A percentile compares a stretch with the other conserved stretches of the same genome.
These are phyloP conservation scores for Leccinum solheimii DNA, from an alignment of 1,284 basidiomycete genomes.

Conservation along the genomic window DNA sequence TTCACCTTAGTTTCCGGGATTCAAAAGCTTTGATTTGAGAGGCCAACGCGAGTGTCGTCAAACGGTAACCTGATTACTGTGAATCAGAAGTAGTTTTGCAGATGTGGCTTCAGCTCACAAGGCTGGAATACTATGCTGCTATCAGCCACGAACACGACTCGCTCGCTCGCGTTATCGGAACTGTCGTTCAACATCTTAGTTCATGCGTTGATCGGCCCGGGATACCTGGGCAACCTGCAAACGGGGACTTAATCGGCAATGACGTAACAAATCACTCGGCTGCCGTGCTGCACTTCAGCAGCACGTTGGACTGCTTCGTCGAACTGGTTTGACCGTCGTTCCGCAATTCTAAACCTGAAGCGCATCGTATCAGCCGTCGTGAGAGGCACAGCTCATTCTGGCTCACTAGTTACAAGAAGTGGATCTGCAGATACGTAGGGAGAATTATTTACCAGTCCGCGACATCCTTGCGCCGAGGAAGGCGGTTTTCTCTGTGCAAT, in stretches of 20 bases:
- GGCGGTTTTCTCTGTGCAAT: background rate
- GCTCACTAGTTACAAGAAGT: background rate
- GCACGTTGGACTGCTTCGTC: background rate
- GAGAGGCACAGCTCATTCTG: conserved; percentile 1
- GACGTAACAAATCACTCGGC: background rate
- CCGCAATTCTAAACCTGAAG: background rate
- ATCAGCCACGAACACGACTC: no score
- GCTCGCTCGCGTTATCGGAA: background rate
- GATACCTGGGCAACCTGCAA: background rate
- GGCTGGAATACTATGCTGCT: background rate
- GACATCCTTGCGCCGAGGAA: background rate
- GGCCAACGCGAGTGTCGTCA: background rate
- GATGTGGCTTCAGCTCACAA: background rate
- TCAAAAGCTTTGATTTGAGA: background rate
- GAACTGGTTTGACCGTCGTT: background rate
- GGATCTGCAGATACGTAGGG: background rate
- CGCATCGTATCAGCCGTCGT: background rate
- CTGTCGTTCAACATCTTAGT: background rate
- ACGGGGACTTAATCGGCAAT: background rate
- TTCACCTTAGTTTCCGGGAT: background rate
- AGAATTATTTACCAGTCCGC: background rate
- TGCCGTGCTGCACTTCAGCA: background rate
- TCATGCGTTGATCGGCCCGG: background rate
- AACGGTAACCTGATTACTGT: background rate
- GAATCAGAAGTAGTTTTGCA: background rate